Evolutionary conservation across 352 stramenopile species (phyloP), one percentile per base, ranked within the genome.

Genomic region (Globisporangium spiculum): DNA sequence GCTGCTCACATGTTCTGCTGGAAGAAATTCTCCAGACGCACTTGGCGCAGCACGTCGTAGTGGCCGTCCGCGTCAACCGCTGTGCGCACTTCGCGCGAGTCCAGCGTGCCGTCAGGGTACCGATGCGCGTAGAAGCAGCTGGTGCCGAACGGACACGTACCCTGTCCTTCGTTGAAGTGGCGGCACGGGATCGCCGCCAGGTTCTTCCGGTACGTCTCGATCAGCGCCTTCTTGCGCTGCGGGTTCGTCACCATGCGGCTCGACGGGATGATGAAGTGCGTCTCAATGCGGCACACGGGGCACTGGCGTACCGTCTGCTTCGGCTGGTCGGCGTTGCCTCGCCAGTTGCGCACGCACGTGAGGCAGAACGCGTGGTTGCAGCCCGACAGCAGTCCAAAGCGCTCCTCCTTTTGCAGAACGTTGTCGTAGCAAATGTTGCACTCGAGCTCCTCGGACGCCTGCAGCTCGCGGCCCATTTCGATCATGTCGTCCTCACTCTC

Each of bases 341-440:
- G 75, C 84, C 87, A 93, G 67, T 94, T 93, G 66, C 87, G 86
- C 62, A 96, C 70, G 44, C 89, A 96, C 32, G 80, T 79, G 59
- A 96, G 75, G 71, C 89, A 96, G 66, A 96, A 96, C 5, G 86
- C 74, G 69, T 96, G 89, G 41, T 66, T 81, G 74, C 89, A 96
- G 63, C 84, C 84, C 34, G 87, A 93, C 0, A 96, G 72, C 60
- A 96, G 61, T 1, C 89, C 89, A 67, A 96, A 96, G 48, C 87
- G 87, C 69, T 94, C 87, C 46, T 78, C 78, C 66, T 91, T 91
- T 34, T 67, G 62, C 63, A 94, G 69, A 48, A 95, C 77, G 69
- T 84, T 81, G 62, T 96, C 89, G 67, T 89, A 92, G 76, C 89
- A 96, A 68, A 96, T 93, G 63, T 86, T 89, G 66, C 89, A 96